Conservation (phyloP, 2,329 filamentous ascomycete species). For the Xylogone sp. region DNA sequence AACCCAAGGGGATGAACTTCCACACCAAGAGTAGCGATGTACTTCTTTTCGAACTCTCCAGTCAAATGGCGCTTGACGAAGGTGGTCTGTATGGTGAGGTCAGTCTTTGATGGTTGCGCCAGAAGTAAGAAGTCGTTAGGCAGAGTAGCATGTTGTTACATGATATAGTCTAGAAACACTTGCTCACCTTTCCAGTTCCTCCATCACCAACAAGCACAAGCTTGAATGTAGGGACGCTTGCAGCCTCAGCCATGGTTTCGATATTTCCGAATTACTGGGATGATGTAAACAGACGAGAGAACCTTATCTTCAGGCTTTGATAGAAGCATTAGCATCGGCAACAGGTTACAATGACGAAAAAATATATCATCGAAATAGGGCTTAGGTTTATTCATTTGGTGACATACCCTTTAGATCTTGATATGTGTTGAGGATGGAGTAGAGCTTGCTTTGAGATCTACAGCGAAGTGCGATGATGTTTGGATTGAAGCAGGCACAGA, state of each 20-base stretch:
- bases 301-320: constrained; percentile 16
- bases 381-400: constrained; percentile 1
- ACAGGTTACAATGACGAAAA: not conserved
- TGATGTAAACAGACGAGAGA: constrained; percentile 21
- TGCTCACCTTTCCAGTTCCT: constrained; percentile 95
- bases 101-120: constrained; percentile 18
- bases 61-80: constrained; percentile 99
- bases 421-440: constrained; percentile 27
- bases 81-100: constrained; percentile 70
- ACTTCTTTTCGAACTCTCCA: constrained; percentile 99
- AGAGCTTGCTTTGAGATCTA: constrained; percentile 24
- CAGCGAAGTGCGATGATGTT: constrained; percentile 24
- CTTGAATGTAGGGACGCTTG: constrained; percentile 84
- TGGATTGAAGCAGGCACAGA: constrained; percentile 19
- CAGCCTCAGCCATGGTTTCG: constrained; percentile 59
- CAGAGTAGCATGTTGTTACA: not conserved
- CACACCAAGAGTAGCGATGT: constrained; percentile 98
- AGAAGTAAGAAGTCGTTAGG: not conserved
- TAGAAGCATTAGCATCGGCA: constrained; percentile 19
- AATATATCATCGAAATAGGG: not conserved
- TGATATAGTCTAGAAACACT: not conserved
- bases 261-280: constrained; percentile 15
- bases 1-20: constrained; percentile 98
- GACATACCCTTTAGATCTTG: constrained; percentile 22
- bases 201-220: constrained; percentile 99